A percentile compares a stretch with the other conserved stretches of the same genome.
These are phyloP conservation scores for Leccinum solheimii DNA, from an alignment of 1,284 basidiomycete species.

Conservation along the genomic window DNA sequence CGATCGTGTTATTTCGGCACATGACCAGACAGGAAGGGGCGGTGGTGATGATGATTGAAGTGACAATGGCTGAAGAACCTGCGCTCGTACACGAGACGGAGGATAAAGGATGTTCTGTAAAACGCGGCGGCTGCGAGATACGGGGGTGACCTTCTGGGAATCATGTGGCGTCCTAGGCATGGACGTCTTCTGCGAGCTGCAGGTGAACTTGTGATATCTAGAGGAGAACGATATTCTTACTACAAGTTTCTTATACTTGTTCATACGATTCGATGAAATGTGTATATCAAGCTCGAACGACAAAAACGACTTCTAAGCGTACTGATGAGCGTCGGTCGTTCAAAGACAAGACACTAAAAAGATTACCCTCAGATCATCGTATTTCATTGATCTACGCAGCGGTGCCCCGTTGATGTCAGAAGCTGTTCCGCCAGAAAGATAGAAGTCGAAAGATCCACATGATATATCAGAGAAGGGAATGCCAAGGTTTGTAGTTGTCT, in stretches of 20 bases:
- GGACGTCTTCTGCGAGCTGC: background rate
- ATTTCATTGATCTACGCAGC: background rate
- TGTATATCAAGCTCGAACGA: background rate
- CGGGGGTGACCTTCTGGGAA: background rate
- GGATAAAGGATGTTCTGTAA: slow-evolving; percentile 3
- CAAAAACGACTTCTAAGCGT: slow-evolving; percentile 9
- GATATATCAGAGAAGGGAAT: background rate
- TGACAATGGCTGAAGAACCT: background rate
- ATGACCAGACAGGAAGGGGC: slow-evolving; percentile 16
- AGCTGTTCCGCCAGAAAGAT: background rate
- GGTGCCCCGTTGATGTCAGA: background rate
- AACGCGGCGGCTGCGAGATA: slow-evolving; percentile 3
- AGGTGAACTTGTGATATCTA: background rate
- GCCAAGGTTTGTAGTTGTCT: background rate
- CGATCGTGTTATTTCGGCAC: slow-evolving; percentile 22
- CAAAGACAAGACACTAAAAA: background rate
- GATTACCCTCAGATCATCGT: slow-evolving; percentile 3
- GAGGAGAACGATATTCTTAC: slow-evolving; percentile 8
- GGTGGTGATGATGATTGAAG: background rate
- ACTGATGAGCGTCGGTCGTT: slow-evolving; percentile 1
- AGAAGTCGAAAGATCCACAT: slow-evolving; percentile 3
- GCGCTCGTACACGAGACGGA: slow-evolving; percentile 2
- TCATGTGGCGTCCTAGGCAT: background rate
- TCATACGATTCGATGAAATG: background rate
- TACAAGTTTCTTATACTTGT: slow-evolving; percentile 6